These are phyloP conservation scores for Suillus bovinus DNA, from an alignment of 768 basidiomycete genomes.

Conservation along the genomic window DNA sequence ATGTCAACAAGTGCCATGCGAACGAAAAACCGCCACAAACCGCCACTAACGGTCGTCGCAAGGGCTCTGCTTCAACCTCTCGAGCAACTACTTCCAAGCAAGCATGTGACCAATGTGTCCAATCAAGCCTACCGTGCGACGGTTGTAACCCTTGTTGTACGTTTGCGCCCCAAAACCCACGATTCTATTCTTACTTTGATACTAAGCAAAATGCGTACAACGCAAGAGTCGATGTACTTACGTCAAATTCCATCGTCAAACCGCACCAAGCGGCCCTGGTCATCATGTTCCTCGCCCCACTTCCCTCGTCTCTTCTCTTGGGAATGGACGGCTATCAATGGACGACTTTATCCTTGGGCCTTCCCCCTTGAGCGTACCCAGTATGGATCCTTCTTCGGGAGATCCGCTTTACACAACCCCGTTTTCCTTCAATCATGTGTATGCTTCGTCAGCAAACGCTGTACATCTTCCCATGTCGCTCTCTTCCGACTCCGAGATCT, in stretches of 20 bases:
- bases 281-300: slow-evolving; percentile 46
- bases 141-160: slow-evolving; percentile 77
- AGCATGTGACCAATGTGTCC: slow-evolving; percentile 84
- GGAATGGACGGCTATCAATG: slow-evolving; percentile 28
- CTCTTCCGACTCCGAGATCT: slow-evolving; percentile 38
- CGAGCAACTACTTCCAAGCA: slow-evolving; percentile 80
- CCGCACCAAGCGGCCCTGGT: slow-evolving; percentile 75
- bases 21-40: slow-evolving; percentile 57
- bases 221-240: slow-evolving; percentile 76
- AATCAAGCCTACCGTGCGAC: slow-evolving; percentile 73
- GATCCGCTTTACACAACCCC: slow-evolving; percentile 34
- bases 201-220: slow-evolving; percentile 68
- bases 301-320: slow-evolving; percentile 32
- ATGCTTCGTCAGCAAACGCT: slow-evolving; percentile 22
- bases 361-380: slow-evolving; percentile 33
- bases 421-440: slow-evolving; percentile 30
- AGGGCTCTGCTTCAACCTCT: slow-evolving; percentile 65
- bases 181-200: slow-evolving; percentile 12
- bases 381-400: slow-evolving; percentile 26
- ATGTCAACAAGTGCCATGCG: slow-evolving; percentile 87
- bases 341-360: slow-evolving; percentile 47
- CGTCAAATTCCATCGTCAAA: slow-evolving; percentile 82
- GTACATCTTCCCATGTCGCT: slow-evolving; percentile 21
- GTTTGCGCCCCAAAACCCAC: slow-evolving; percentile 27
- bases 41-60: slow-evolving; percentile 49